phyloP scores from a whole-genome alignment of 1,284 basidiomycete genomes.

The Melanopsichium pennsylvanicum region DNA sequence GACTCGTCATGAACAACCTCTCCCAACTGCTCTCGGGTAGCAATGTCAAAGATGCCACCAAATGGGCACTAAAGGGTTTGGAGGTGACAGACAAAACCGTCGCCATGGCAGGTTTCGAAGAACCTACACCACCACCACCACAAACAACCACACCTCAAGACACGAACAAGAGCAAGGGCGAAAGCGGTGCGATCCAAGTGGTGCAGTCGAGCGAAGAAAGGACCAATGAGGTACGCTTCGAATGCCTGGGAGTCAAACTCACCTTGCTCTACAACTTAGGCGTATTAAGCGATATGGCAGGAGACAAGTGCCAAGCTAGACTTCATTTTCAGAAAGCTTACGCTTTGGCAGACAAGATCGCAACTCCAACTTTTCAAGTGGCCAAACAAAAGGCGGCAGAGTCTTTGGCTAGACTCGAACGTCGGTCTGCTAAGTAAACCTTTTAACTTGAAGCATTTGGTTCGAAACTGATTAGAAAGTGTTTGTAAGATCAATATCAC shows the following conservation, averaged over 20 bases:
- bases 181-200: slow-evolving; percentile 17
- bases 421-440: slow-evolving; percentile 17
- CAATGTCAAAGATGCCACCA: slow-evolving; percentile 51
- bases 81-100: slow-evolving; percentile 56
- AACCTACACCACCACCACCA: background rate
- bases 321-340: slow-evolving; percentile 51
- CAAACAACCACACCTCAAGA: background rate
- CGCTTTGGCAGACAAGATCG: slow-evolving; percentile 27
- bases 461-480: no score
- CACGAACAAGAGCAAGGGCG: background rate
- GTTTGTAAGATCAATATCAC: no score
- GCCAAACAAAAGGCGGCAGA: slow-evolving; percentile 39
- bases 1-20: slow-evolving; percentile 64
- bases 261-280: slow-evolving; percentile 62
- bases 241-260: slow-evolving; percentile 60
- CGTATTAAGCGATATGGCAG: slow-evolving; percentile 41
- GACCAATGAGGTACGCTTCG: slow-evolving; percentile 43
- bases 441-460: no score
- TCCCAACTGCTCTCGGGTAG: slow-evolving; percentile 54
- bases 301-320: slow-evolving; percentile 48
- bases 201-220: slow-evolving; percentile 35
- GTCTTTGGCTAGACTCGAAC: slow-evolving; percentile 32
- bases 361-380: slow-evolving; percentile 6
- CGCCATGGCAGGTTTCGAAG: slow-evolving; percentile 48
- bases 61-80: slow-evolving; percentile 62